These are phyloP conservation scores for Sporisorium reilianum DNA, from an alignment of 1,284 basidiomycete species.

Conservation along the genomic window DNA sequence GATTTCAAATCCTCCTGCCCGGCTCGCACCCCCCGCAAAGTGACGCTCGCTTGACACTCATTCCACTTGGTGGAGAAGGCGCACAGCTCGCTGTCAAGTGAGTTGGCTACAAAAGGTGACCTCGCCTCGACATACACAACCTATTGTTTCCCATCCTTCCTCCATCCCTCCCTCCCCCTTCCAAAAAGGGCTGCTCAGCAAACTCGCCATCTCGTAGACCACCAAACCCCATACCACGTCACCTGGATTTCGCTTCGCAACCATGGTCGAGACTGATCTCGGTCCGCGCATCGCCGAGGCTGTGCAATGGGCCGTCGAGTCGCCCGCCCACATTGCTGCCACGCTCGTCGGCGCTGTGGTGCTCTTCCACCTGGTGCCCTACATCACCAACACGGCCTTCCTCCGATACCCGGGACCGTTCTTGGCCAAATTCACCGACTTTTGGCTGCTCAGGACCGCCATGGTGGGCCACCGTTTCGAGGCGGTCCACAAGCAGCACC, in stretches of 20 bases:
- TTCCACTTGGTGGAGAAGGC: background rate
- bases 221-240: background rate
- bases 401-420: constrained; percentile 77
- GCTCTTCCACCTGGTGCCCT: constrained; percentile 49
- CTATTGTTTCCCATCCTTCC: constrained; percentile 10
- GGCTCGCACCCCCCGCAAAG: background rate
- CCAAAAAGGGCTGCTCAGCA: background rate
- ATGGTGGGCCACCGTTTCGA: constrained; percentile 81
- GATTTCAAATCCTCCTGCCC: too few relatives aligned
- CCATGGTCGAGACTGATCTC: constrained; percentile 49
- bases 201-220: background rate
- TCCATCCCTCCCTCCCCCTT: background rate
- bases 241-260: background rate
- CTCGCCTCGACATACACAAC: background rate
- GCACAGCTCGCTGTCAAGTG: background rate
- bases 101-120: background rate
- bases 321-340: constrained; percentile 30
- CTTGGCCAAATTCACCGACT: constrained; percentile 79
- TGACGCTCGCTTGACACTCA: background rate
- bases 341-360: constrained; percentile 41
- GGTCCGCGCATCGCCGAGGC: constrained; percentile 30
- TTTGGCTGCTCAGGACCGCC: constrained; percentile 80
- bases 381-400: constrained; percentile 40
- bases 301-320: constrained; percentile 37
- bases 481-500: constrained; percentile 80